Base-by-base conservation (phyloP, 2,329 filamentous ascomycete genomes). In the Alternaria tenuissima region DNA sequence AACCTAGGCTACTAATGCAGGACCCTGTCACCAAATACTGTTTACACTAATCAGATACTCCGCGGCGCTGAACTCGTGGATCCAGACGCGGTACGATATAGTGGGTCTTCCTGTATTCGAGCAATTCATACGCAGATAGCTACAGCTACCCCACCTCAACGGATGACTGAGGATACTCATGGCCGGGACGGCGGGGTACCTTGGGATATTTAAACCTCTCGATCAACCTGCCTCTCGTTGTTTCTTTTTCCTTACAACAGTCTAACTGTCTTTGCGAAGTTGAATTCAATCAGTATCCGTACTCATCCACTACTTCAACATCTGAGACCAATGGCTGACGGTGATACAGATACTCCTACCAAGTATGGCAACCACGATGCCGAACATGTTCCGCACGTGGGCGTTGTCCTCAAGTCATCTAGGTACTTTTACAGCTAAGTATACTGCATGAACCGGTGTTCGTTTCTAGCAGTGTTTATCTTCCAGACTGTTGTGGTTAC, bases 381-480 rank as follows among this genome's bases (percentile, higher is more conserved):
- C 70, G 70, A 72, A 65, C 71, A 70, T 68, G 64, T 66, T 70
- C 70, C 71, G 55, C 52, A 62, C 68, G 74, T 70, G 59, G 71
- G 72, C 65, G 63, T 78, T 78, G 73, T 78, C 75, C 68, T 61
- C 63, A 63, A 67, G 59, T 55, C 58, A 72, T 75, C 71, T 78
- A 78, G 76, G 76, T 78, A 78, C 68, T 69, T 70, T 75, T 73
- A 65, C 73, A 71, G 61, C 66, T 72, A 76, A 77, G 76, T 77
- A 77, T 76, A 73, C 72, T 77, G 76, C 77, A 79, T 79, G 77
- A 73, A 76, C 77, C 76, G 77, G 77, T 79, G 77, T 78, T 77
- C 72, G 76, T 71, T 68, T 71, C 65, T 56, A 65, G 63, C 47
- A 47, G 52, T 41, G 48, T 44, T 22, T 14, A 36, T 44, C 47